Conservation (phyloP, 495 filamentous ascomycete genomes). For the Eremomyces bilateralis region DNA sequence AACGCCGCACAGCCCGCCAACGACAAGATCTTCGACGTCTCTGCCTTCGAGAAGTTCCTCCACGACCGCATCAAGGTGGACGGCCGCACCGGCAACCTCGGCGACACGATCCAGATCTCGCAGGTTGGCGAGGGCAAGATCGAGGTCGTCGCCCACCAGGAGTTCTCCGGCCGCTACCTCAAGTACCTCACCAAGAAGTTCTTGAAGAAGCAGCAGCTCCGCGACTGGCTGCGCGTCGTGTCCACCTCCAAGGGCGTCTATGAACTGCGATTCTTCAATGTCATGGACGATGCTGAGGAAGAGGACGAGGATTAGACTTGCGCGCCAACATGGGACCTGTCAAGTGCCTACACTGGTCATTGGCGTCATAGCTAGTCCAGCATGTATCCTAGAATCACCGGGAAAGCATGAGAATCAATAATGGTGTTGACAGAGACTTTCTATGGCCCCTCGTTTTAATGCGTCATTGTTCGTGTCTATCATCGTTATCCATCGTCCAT, state of each 20-base stretch:
- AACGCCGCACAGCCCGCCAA: slow-evolving; percentile 89
- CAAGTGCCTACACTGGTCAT: too few relatives aligned
- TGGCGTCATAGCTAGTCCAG: too few relatives aligned
- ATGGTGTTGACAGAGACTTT: too few relatives aligned
- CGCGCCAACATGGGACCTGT: too few relatives aligned
- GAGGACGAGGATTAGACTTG: slow-evolving; percentile 84
- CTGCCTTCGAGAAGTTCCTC: slow-evolving; percentile 98
- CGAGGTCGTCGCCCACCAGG: slow-evolving; percentile 89
- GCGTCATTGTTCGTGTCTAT: too few relatives aligned
- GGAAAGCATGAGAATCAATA: too few relatives aligned
- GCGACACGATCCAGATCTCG: slow-evolving; percentile 76
- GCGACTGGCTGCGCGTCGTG: slow-evolving; percentile 98
- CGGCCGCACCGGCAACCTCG: slow-evolving; percentile 91
- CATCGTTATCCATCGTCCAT: too few relatives aligned
- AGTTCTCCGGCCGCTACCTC: slow-evolving; percentile 30
- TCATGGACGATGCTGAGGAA: slow-evolving; percentile 88
- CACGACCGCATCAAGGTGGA: slow-evolving; percentile 99
- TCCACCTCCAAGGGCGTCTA: slow-evolving; percentile 92
- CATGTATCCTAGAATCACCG: too few relatives aligned
- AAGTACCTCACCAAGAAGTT: slow-evolving; percentile 71
- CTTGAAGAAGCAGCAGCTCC: slow-evolving; percentile 99
- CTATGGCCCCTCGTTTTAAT: too few relatives aligned
- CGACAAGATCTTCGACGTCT: slow-evolving; percentile 99
- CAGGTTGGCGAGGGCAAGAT: slow-evolving; percentile 87
- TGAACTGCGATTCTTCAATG: slow-evolving; percentile 99